phyloP scores from a whole-genome alignment of 139 green algal genomes.

The Zygnema cylindricum region DNA sequence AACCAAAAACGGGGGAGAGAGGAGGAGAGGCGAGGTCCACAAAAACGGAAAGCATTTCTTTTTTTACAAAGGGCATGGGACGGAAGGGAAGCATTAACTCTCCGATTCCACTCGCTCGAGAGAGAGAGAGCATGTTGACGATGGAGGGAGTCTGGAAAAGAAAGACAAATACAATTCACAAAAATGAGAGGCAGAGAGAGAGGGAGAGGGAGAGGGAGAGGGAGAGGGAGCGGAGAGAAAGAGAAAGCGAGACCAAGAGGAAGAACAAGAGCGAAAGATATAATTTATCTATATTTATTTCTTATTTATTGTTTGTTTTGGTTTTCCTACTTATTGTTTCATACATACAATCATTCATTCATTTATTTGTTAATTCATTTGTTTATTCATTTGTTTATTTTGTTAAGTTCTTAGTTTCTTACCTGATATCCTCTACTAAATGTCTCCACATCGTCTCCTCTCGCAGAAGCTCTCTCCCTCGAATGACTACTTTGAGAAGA shows the following conservation, averaged over 20 bases:
- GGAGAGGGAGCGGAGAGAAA: background rate
- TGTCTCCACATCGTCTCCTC: background rate
- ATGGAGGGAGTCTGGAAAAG: slow-evolving; percentile 7
- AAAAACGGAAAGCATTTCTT: background rate
- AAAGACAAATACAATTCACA: background rate
- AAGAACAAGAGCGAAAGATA: background rate
- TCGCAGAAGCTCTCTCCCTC: slow-evolving; percentile 23
- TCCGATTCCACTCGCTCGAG: background rate
- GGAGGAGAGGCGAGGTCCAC: background rate
- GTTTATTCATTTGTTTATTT: background rate
- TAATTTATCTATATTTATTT: background rate
- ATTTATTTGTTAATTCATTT: too few species aligned
- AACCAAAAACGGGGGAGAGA: background rate
- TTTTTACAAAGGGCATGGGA: background rate
- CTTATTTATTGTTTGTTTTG: background rate
- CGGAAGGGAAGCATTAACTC: background rate
- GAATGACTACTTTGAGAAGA: slow-evolving; percentile 24
- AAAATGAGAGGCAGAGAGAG: background rate
- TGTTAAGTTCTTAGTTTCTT: background rate
- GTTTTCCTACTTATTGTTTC: background rate
- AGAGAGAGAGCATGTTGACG: slow-evolving; percentile 26
- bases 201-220: background rate
- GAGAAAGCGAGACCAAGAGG: too few species aligned
- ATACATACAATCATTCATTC: too few species aligned
- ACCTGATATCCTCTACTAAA: slow-evolving; percentile 14